phyloP scores from a whole-genome alignment of 805 yeast genomes.

The Pichia nakasei region DNA sequence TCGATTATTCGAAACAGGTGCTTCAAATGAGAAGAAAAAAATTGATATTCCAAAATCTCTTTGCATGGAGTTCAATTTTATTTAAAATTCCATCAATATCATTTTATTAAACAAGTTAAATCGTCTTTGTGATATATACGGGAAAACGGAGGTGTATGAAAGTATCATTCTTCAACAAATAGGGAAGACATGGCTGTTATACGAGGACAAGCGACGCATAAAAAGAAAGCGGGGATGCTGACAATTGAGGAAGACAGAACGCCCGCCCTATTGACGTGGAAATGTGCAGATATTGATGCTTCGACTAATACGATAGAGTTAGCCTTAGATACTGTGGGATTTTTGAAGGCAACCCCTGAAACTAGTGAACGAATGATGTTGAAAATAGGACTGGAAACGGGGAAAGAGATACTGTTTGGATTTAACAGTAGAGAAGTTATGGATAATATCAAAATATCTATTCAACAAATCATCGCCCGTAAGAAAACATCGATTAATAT shows the following conservation, averaged over 20 bases:
- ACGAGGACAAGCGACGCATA: slow-evolving; percentile 8
- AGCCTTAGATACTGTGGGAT: slow-evolving; percentile 33
- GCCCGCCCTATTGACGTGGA: slow-evolving; percentile 52
- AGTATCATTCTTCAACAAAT: no score
- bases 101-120: no score
- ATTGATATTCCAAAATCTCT: no score
- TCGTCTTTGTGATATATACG: no score
- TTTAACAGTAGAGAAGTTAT: slow-evolving; percentile 68
- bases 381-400: slow-evolving; percentile 33
- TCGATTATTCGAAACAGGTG: no score
- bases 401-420: slow-evolving; percentile 37
- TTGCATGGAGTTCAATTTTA: no score
- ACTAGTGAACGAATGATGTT: slow-evolving; percentile 59
- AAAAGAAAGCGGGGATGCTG: slow-evolving; percentile 41
- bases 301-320: slow-evolving; percentile 33
- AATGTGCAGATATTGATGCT: slow-evolving; percentile 41
- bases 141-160: no score
- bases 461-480: slow-evolving; percentile 63
- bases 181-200: slow-evolving; percentile 2
- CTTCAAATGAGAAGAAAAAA: no score
- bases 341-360: slow-evolving; percentile 64
- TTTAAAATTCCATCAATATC: no score
- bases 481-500: slow-evolving; percentile 40
- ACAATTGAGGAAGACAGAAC: slow-evolving; percentile 45
- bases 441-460: slow-evolving; percentile 60